Evolutionary conservation across 2,329 filamentous ascomycete genomes (phyloP), one percentile per base, ranked within the genome.

Genomic region (Hypoxylon sp.): DNA sequence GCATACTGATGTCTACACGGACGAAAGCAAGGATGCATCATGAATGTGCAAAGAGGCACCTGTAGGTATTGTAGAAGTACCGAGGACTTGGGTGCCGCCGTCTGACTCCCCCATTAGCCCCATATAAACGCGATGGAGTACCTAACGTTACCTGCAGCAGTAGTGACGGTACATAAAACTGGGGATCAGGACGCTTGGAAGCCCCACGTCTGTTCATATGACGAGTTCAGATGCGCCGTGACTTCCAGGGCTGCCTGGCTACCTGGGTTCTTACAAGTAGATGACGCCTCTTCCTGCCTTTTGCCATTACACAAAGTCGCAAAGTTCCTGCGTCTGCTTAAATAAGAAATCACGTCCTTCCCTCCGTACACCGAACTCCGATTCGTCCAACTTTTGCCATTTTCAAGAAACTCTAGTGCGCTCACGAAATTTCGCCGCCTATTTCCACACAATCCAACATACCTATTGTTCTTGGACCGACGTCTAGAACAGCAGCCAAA

Each of bases 171-270:
- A 61, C 44, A 53, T 58, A 6, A 40, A 53, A 55, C 42, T 40
- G 35, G 56, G 51, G 63, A 46, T 22, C 10, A 40, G 11, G 7
- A 20, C n/a, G n/a, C 40, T 42, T 53, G 10, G 25, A 40, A 20
- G 51, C 58, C 62, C 66, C 66, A 51, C 59, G 66, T 22, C 35
- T 61, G 55, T 40, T 64, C 64, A 61, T 67, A 64, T 69, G 63
- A 69, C 51, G 48, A 55, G 51, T 66, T 48, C 20, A 37, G 40
- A 33, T 35, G 40, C 40, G 17, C 17, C 40, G 17, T 44, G 40
- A 44, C 40, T 44, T 44, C 40, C 40, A 3, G 25, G 25, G 25
- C 25, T 27, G 25, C 40, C 17, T 44, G 25, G 25, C 25, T 27
- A 3, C 40, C 17, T 44, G 8, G 17, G 40, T 11, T 44, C 22